Percentiles rank a stretch among this genome's conserved stretches.
Conservation (phyloP, 176 grass and related monocot genomes). For the Urochloa ruziziensis region DNA sequence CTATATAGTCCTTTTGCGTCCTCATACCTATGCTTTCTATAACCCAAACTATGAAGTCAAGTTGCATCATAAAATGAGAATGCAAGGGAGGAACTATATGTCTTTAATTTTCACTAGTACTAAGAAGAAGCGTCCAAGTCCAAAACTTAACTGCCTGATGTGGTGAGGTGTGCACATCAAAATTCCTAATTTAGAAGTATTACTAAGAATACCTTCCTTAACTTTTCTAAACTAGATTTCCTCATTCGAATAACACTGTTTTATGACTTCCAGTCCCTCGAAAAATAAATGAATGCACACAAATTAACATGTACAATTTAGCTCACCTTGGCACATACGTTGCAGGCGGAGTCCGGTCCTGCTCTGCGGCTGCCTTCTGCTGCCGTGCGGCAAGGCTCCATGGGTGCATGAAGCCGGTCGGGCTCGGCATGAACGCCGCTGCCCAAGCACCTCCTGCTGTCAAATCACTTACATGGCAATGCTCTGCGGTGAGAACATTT, state of each 20-base stretch:
- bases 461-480: neutral
- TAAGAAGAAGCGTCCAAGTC: neutral
- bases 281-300: neutral
- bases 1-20: neutral
- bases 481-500: neutral
- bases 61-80: neutral
- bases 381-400: slow-evolving; percentile 95
- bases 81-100: neutral
- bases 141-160: neutral
- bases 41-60: neutral
- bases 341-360: slow-evolving; percentile 9
- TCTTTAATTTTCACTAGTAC: no score
- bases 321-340: slow-evolving; percentile 35
- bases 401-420: slow-evolving; percentile 62
- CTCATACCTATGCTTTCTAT: neutral
- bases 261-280: neutral
- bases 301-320: neutral
- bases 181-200: neutral
- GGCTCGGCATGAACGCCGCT: slow-evolving; percentile 47
- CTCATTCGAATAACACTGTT: neutral
- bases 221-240: neutral
- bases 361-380: slow-evolving; percentile 85
- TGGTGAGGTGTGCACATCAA: neutral
- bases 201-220: neutral
- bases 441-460: neutral